phyloP scores from a whole-genome alignment of 1,284 basidiomycete genomes.

The Ceratobasidium sp. region DNA sequence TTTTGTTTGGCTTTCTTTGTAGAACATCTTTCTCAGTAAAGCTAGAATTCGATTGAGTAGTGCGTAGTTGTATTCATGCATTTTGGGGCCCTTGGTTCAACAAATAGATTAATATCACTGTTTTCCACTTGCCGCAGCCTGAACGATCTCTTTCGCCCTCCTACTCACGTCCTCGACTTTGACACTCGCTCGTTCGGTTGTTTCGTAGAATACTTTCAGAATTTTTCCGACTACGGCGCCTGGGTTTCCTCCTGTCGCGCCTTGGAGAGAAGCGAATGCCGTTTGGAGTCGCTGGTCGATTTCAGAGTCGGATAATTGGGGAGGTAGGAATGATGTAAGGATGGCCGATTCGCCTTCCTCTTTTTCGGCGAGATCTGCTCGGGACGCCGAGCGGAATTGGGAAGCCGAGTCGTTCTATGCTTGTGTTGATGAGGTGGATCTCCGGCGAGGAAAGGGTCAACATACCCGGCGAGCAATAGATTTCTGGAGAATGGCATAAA shows the following conservation, averaged over 20 bases:
- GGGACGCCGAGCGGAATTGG: conserved; percentile 38
- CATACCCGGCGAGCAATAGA: conserved; percentile 40
- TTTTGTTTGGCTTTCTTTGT: too few species aligned
- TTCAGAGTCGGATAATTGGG: conserved; percentile 38
- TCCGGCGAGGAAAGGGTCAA: background rate
- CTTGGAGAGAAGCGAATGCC: conserved; percentile 11
- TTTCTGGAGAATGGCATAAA: conserved; percentile 38
- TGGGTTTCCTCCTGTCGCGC: background rate
- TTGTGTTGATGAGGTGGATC: background rate
- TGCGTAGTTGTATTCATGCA: background rate
- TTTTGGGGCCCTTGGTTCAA: background rate
- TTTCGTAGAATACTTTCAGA: conserved; percentile 40
- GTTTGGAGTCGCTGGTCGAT: conserved; percentile 36
- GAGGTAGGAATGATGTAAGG: conserved; percentile 39
- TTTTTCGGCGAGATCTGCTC: conserved; percentile 40
- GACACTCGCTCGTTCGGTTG: conserved; percentile 27
- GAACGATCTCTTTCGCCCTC: conserved; percentile 37
- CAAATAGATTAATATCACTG: background rate
- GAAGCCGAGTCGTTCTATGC: conserved; percentile 39
- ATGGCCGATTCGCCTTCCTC: conserved; percentile 38
- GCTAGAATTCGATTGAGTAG: too few species aligned
- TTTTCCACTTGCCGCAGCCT: background rate
- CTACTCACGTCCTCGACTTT: conserved; percentile 37
- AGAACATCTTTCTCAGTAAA: too few species aligned
- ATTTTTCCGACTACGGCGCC: conserved; percentile 28